Percentiles rank a stretch among this genome's conserved stretches.
These are phyloP conservation scores for Stagonosporopsis tanaceti DNA, from an alignment of 2,329 filamentous ascomycete genomes.

Conservation along the genomic window DNA sequence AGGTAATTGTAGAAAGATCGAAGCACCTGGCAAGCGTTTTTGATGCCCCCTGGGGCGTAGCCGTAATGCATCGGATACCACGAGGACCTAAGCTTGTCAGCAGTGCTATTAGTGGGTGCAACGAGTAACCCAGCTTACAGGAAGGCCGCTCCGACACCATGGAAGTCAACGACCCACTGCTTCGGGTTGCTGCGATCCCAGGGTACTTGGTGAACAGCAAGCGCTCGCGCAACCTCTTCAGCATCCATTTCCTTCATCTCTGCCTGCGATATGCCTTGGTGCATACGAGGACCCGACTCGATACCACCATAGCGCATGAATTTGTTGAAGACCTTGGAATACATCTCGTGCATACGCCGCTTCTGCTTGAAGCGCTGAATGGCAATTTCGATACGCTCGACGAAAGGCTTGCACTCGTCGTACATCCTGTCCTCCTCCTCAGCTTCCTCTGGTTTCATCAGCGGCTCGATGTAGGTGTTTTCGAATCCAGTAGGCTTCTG, in stretches of 20 bases:
- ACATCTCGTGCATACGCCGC: conserved; percentile 73
- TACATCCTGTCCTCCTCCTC: conserved; percentile 75
- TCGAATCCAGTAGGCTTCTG: conserved; percentile 57
- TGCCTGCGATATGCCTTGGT: conserved; percentile 68
- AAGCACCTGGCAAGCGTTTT: conserved; percentile 71
- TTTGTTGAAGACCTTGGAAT: conserved; percentile 73
- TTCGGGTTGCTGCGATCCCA: conserved; percentile 57
- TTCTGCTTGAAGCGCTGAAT: conserved; percentile 82
- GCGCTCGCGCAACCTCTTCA: conserved; percentile 69
- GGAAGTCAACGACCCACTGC: conserved; percentile 83
- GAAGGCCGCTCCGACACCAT: conserved; percentile 78
- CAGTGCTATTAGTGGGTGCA: background rate
- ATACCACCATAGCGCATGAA: conserved; percentile 87
- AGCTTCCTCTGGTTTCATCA: conserved; percentile 74
- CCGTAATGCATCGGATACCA: conserved; percentile 64
- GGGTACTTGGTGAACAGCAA: conserved; percentile 68
- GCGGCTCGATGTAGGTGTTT: conserved; percentile 82
- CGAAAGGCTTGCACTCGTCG: conserved; percentile 55
- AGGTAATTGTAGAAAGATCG: conserved; percentile 91
- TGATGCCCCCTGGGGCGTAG: conserved; percentile 58
- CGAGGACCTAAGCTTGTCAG: conserved; percentile 59
- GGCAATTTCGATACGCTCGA: conserved; percentile 81
- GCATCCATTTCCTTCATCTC: conserved; percentile 69
- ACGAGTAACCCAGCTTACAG: conserved; percentile 62
- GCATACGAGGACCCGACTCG: conserved; percentile 67